phyloP scores from a whole-genome alignment of 331 rosid genomes.

The Quercus tomentella region DNA sequence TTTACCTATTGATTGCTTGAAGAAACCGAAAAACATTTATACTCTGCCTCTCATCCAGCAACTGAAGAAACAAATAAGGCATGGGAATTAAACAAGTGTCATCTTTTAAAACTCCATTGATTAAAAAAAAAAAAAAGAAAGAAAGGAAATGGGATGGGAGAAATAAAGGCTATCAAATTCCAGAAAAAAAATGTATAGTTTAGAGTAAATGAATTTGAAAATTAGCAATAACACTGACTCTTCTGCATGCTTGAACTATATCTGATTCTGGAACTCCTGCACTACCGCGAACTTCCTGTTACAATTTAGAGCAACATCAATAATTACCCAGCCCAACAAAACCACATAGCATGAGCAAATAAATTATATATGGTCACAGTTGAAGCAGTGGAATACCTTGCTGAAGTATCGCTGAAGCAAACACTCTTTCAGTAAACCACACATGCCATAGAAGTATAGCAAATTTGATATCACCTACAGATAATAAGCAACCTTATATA shows the following conservation, averaged over 20 bases:
- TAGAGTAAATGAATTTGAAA: conserved; percentile 1
- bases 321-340: conserved; percentile 5
- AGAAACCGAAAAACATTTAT: conserved; percentile 69
- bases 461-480: conserved; percentile 71
- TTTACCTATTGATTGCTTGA: conserved; percentile 67
- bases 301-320: conserved; percentile 8
- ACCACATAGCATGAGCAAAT: neutral
- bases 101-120: conserved; percentile 1
- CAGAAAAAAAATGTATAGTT: conserved; percentile 9
- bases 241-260: conserved; percentile 89
- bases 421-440: conserved; percentile 78
- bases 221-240: conserved; percentile 44
- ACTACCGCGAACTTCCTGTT: conserved; percentile 80
- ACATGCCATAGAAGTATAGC: conserved; percentile 83
- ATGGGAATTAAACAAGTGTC: conserved; percentile 17
- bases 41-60: conserved; percentile 85
- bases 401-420: conserved; percentile 90
- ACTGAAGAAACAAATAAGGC: conserved; percentile 43
- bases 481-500: conserved; percentile 20
- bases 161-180: conserved; percentile 8
- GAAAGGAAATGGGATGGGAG: neutral
- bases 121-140: neutral
- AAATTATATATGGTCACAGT: neutral
- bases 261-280: conserved; percentile 87
- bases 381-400: conserved; percentile 52